Percentiles rank a stretch among this genome's conserved stretches.
phyloP scores from a whole-genome alignment of 2,329 filamentous ascomycete species.

The Botrytis hyacinthi region DNA sequence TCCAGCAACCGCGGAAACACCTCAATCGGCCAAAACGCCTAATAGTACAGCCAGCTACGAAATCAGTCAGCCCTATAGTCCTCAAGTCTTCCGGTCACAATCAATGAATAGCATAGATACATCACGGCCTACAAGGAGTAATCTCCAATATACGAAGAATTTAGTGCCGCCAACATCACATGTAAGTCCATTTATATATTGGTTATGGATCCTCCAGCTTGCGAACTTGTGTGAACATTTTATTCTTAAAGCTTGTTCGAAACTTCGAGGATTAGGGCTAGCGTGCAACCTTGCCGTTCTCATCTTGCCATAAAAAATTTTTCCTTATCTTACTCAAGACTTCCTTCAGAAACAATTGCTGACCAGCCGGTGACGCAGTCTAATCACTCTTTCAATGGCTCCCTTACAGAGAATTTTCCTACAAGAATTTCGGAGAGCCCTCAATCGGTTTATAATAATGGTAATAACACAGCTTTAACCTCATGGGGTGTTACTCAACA shows the following conservation, averaged over 20 bases:
- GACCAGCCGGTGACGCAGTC: not conserved
- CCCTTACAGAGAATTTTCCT: not conserved
- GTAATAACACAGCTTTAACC: not conserved
- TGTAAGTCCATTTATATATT: not conserved
- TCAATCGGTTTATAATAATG: not conserved
- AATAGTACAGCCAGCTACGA: slow-evolving; percentile 31
- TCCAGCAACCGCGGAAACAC: slow-evolving; percentile 28
- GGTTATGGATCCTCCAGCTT: too few relatives aligned
- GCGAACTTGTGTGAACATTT: not conserved
- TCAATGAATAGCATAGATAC: slow-evolving; percentile 16
- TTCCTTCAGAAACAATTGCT: not conserved
- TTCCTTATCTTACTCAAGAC: not conserved
- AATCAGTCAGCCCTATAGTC: slow-evolving; percentile 26
- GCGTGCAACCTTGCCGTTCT: not conserved
- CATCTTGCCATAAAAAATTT: not conserved
- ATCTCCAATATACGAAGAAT: slow-evolving; percentile 21
- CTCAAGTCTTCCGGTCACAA: slow-evolving; percentile 27
- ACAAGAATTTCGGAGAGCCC: slow-evolving; percentile 13
- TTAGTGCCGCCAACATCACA: slow-evolving; percentile 17
- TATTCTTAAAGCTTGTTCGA: not conserved
- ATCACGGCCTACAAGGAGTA: slow-evolving; percentile 14
- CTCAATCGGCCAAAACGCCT: slow-evolving; percentile 31
- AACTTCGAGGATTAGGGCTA: not conserved
- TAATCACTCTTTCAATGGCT: slow-evolving; percentile 15
- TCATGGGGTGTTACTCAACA: slow-evolving; percentile 12